These are phyloP conservation scores for Cucurbitaria berberidis DNA, from an alignment of 2,329 filamentous ascomycete genomes.

Conservation along the genomic window DNA sequence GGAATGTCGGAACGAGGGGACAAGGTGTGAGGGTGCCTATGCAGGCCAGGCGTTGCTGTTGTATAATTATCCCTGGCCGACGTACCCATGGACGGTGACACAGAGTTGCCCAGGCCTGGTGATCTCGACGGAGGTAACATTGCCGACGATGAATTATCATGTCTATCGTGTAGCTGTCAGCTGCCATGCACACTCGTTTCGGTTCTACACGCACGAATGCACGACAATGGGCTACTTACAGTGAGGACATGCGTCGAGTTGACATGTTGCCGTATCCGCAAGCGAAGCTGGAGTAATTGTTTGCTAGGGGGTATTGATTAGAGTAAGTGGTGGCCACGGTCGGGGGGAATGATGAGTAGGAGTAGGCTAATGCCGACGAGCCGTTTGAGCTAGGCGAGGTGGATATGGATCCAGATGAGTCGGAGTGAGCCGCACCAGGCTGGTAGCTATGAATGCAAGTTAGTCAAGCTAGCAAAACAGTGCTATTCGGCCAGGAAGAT, in stretches of 20 bases:
- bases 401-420: conserved; percentile 62
- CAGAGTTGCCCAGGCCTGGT: conserved; percentile 50
- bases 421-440: conserved; percentile 58
- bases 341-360: conserved; percentile 48
- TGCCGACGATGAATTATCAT: conserved; percentile 55
- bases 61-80: conserved; percentile 55
- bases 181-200: conserved; percentile 45
- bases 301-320: conserved; percentile 37
- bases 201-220: conserved; percentile 43
- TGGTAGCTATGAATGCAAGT: conserved; percentile 56
- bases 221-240: conserved; percentile 53
- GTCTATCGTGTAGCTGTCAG: conserved; percentile 49
- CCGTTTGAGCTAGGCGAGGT: conserved; percentile 59
- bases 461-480: conserved; percentile 43
- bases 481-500: conserved; percentile 36
- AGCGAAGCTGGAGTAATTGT: conserved; percentile 47
- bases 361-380: conserved; percentile 56
- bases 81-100: conserved; percentile 49
- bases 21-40: conserved; percentile 40
- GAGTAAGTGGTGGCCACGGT: conserved; percentile 44
- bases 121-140: conserved; percentile 55
- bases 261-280: conserved; percentile 49
- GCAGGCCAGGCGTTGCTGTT: conserved; percentile 48
- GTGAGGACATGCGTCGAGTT: conserved; percentile 51
- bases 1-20: conserved; percentile 46